Percentiles rank a stretch among this genome's conserved stretches.
These are phyloP conservation scores for Phallus indusiatus DNA, from an alignment of 768 basidiomycete species.

Conservation along the genomic window DNA sequence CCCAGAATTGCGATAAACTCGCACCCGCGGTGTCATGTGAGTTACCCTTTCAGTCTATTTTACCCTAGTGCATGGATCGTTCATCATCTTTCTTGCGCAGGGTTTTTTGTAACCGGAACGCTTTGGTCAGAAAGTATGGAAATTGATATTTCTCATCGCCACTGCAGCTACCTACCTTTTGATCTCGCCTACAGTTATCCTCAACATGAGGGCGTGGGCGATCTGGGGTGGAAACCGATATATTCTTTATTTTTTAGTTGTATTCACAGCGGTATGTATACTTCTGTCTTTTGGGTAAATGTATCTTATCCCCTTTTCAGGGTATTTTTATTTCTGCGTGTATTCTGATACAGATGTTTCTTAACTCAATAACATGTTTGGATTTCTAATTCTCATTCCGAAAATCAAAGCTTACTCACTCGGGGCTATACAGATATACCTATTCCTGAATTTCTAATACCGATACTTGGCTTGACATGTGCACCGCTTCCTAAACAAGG, in stretches of 20 bases:
- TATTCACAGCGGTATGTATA: not conserved
- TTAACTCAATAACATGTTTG: not conserved
- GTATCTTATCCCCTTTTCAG: not conserved
- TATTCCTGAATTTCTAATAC: not conserved
- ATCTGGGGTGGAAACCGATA: not conserved
- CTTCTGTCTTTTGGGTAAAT: not conserved
- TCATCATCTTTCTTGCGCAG: not conserved
- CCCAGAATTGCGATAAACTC: not conserved
- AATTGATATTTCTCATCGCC: not conserved
- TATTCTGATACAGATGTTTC: not conserved
- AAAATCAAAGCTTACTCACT: too few relatives aligned
- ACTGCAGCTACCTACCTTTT: not conserved
- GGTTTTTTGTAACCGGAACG: not conserved
- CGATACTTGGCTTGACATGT: not conserved
- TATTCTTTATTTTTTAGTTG: constrained; percentile 2
- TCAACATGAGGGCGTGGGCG: constrained; percentile 2
- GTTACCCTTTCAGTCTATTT: not conserved
- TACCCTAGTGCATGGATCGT: not conserved
- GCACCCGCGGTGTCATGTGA: not conserved
- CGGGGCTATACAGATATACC: not conserved
- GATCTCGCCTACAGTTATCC: not conserved
- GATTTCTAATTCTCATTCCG: not conserved
- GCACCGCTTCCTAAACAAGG: not conserved
- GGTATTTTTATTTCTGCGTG: not conserved
- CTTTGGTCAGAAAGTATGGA: constrained; percentile 1